These are phyloP conservation scores for Osmanthus fragrans DNA, from an alignment of 257 asterid genomes.

Conservation along the genomic window DNA sequence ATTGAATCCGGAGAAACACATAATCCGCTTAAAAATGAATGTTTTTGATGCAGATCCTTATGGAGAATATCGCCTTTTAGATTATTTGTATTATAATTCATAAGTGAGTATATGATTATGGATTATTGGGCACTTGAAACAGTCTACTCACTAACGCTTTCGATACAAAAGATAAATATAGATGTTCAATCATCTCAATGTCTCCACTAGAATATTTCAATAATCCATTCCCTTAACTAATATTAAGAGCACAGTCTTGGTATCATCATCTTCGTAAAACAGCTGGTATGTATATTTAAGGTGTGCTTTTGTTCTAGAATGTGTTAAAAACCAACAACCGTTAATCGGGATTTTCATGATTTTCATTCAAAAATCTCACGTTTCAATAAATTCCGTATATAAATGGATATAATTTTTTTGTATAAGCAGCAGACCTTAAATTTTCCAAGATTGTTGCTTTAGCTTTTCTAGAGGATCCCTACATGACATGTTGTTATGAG, in stretches of 20 bases:
- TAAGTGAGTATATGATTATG: not conserved
- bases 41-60: not conserved
- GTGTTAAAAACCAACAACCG: not conserved
- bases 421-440: not conserved
- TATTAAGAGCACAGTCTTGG: not conserved
- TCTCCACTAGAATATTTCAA: not conserved
- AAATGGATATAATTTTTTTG: too few species aligned
- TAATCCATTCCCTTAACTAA: not conserved
- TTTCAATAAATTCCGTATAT: not conserved
- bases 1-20: not conserved
- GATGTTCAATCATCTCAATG: not conserved
- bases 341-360: not conserved
- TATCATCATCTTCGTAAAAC: not conserved
- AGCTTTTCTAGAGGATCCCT: not conserved
- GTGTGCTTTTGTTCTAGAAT: not conserved
- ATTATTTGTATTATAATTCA: not conserved
- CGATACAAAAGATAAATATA: not conserved
- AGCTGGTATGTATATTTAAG: not conserved
- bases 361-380: not conserved
- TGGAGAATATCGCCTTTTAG: not conserved
- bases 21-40: not conserved
- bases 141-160: not conserved
- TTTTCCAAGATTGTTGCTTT: not conserved
- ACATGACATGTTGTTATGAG: not conserved
- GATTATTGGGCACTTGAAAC: not conserved